phyloP scores from a whole-genome alignment of 306 rosid species.

The Castanea sativa region DNA sequence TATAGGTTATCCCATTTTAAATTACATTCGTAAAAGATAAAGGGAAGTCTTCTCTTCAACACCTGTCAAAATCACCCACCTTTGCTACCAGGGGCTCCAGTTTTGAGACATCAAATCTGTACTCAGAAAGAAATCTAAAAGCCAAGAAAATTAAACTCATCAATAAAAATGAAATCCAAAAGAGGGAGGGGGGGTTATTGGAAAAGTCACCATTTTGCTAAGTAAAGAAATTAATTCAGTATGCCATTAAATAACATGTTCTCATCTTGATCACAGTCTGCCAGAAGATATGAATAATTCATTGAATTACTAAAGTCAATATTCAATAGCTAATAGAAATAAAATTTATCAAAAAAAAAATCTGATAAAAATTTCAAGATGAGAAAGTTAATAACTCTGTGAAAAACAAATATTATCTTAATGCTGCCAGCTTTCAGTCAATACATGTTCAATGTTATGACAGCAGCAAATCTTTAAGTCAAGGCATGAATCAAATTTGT shows the following conservation, averaged over 20 bases:
- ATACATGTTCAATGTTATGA: background rate
- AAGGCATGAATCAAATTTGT: background rate
- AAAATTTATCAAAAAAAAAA: too few relatives aligned
- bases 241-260: background rate
- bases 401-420: background rate
- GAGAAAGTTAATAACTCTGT: background rate
- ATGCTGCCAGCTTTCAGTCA: background rate
- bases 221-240: background rate
- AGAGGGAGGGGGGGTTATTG: background rate
- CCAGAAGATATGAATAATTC: background rate
- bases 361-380: background rate
- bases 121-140: slow-evolving; percentile 72
- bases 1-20: background rate
- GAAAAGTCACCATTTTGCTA: background rate
- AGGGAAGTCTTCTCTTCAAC: background rate
- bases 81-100: slow-evolving; percentile 89
- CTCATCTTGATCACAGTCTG: background rate
- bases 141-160: slow-evolving; percentile 17
- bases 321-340: background rate
- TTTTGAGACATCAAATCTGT: slow-evolving; percentile 80
- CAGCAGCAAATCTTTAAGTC: background rate
- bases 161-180: background rate
- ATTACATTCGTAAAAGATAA: background rate
- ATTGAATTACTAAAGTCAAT: background rate
- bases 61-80: slow-evolving; percentile 39